Evolutionary conservation across 495 filamentous ascomycete genomes (phyloP), one percentile per base, ranked within the genome.

Genomic region (Talaromyces thailandensis): DNA sequence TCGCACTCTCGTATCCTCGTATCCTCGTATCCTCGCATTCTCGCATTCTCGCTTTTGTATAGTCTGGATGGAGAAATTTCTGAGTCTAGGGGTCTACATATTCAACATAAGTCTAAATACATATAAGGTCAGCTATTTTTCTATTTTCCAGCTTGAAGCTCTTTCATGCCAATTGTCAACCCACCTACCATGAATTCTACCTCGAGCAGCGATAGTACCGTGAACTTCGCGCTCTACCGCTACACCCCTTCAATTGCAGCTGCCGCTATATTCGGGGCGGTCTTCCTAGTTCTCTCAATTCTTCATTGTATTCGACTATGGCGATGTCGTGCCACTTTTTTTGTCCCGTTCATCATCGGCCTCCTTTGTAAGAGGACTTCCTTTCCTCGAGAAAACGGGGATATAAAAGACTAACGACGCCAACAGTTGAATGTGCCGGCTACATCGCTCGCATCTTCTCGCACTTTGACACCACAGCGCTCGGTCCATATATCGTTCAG

Each of bases 281-380:
- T 85, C 11, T 90, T 89, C 65, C 68, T 68, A 35, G 51, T 80
- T 32, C 69, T 77, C 0, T 68, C 81, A 5, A 21, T 74, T 4
- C 63, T 70, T 2, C 86, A 89, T 63, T 25, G 69, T 26, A 76
- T 73, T 57, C 79, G 84, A 59, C 63, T 88, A 11, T 56, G 75
- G 40, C 73, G 67, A 26, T 75, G 70, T 18, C 72, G 74, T 63
- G 81, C 78, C 7, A 88, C 81, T 81, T 88, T 84, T 68, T 84
- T 88, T 53, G 79, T 81, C 7, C 79, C 86, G 0, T 78, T 88
- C 26, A 29, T 84, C 6, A 67, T 87, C 29, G 86, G 84, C 9
- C 79, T 82, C 25, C 53, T 79, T 14, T 84, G 84, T 87, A n/a
- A n/a, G 75, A 64, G 79, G 74, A 43, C 18, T n/a, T 8, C n/a